Evolutionary conservation across 305 asterid genomes (phyloP).

Genomic region (Stenogyne calaminthoides): DNA sequence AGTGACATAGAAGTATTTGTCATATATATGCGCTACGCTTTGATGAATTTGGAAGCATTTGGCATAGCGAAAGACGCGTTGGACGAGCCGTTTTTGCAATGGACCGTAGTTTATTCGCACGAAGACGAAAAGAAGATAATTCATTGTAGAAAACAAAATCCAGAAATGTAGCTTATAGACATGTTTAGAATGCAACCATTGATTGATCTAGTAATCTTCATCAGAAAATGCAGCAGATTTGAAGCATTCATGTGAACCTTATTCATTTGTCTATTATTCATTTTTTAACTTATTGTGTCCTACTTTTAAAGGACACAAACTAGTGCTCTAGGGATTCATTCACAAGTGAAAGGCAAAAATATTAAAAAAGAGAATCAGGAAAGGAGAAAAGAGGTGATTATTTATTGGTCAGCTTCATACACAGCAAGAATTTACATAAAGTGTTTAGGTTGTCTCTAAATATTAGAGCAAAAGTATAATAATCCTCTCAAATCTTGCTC

Average conservation of each 20-base stretch:
- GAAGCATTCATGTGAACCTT: background rate
- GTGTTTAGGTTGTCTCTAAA: conserved; percentile 41
- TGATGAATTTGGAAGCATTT: background rate
- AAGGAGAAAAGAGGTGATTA: background rate
- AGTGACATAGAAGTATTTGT: too few species aligned
- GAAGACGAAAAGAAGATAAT: background rate
- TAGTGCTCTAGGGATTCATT: conserved; percentile 32
- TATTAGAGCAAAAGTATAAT: conserved; percentile 23
- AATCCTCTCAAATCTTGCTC: background rate
- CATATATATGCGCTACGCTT: background rate
- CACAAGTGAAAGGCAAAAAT: conserved; percentile 16
- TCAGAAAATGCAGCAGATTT: background rate
- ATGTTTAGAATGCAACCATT: background rate
- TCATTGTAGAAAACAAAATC: background rate
- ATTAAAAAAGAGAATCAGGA: background rate
- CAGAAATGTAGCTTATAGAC: conserved; percentile 4
- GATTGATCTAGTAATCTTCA: background rate
- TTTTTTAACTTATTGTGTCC: conserved; percentile 24
- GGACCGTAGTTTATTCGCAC: background rate
- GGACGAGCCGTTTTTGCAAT: too few species aligned
- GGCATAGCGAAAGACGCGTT: background rate
- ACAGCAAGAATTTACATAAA: conserved; percentile 38
- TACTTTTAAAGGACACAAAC: conserved; percentile 44
- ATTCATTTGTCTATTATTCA: background rate
- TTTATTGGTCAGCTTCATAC: conserved; percentile 39